phyloP scores from a whole-genome alignment of 2,329 filamentous ascomycete genomes.

The Cladosporium phlei region DNA sequence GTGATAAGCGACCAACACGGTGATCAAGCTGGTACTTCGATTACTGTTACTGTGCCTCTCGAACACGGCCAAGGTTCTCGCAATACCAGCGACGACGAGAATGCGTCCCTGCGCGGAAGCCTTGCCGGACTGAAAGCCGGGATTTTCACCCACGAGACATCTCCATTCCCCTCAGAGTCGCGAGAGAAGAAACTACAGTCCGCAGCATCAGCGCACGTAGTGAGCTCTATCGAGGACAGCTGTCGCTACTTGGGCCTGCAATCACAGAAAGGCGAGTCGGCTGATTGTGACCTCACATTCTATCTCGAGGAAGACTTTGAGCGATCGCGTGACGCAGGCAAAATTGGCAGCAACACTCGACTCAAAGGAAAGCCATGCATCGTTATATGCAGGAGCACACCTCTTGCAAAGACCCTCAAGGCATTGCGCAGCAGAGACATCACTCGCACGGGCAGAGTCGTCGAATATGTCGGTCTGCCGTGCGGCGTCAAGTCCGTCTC shows the following conservation, averaged over 20 bases:
- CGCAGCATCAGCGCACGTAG: neutral
- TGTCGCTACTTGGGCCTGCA: neutral
- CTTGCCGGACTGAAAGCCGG: neutral
- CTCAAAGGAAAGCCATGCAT: neutral
- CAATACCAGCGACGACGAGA: neutral
- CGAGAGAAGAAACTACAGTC: neutral
- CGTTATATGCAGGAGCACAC: conserved; percentile 5
- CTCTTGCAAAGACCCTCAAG: neutral
- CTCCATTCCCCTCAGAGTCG: neutral
- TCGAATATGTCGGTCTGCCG: conserved; percentile 1
- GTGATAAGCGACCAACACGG: conserved; percentile 25
- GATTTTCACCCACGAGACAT: neutral
- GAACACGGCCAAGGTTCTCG: neutral
- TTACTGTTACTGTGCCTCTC: conserved; percentile 16
- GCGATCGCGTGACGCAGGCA: neutral
- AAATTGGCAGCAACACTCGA: neutral
- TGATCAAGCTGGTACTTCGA: conserved; percentile 16
- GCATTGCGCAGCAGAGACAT: neutral
- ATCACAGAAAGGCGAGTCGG: neutral
- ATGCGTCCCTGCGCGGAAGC: too few species aligned
- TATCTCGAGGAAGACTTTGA: neutral
- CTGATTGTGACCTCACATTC: neutral
- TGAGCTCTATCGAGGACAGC: neutral
- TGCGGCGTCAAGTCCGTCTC: neutral
- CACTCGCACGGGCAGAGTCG: neutral